Evolutionary conservation across 331 rosid species (phyloP).

Genomic region (Acacia concinna): DNA sequence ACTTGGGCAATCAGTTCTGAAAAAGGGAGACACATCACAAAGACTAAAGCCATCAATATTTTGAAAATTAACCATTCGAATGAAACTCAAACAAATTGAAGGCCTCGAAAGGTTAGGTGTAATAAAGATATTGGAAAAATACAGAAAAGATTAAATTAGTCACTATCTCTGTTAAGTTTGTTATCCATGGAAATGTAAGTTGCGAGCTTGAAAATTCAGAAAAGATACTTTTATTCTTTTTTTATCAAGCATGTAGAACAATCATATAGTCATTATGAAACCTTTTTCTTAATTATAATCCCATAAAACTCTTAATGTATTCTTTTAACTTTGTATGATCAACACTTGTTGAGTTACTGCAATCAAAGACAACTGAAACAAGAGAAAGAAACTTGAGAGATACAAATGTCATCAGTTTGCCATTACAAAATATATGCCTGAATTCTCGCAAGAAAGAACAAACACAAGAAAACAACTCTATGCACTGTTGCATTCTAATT

Average conservation of each 20-base stretch:
- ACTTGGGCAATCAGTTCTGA: neutral
- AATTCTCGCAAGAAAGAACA: neutral
- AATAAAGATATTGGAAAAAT: neutral
- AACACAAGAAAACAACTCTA: neutral
- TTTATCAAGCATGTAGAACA: neutral
- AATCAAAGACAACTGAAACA: conserved; percentile 1
- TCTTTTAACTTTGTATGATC: neutral
- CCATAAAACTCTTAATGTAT: neutral
- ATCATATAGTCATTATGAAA: neutral
- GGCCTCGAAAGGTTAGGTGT: neutral
- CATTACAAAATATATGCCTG: neutral
- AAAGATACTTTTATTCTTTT: neutral
- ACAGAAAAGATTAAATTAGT: neutral
- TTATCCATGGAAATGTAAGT: neutral
- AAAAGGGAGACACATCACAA: neutral
- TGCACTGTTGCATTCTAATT: neutral
- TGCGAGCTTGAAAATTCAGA: neutral
- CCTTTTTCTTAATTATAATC: neutral
- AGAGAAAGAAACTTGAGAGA: conserved; percentile 5
- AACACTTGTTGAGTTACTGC: neutral
- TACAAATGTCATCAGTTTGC: neutral
- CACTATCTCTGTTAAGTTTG: neutral
- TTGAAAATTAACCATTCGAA: neutral
- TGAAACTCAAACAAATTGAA: neutral
- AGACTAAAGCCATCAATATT: neutral